Percentiles rank a stretch among this genome's conserved stretches.
Conservation (phyloP, 2,329 filamentous ascomycete genomes). For the Epichloe brachyelytri region DNA sequence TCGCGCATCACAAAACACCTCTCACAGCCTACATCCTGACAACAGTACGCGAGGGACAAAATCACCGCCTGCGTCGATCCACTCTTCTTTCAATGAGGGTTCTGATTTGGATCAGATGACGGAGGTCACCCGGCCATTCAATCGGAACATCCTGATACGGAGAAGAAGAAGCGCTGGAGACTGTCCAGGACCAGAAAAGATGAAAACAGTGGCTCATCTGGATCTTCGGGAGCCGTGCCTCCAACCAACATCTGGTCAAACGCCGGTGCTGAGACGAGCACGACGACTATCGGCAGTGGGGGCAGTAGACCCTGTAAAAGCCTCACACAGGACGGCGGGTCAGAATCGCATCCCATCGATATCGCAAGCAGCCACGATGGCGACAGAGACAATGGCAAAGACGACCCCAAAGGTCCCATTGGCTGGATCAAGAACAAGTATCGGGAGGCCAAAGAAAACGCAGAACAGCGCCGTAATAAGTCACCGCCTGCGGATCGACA, state of each 20-base stretch:
- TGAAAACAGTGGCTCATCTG: slow-evolving; percentile 33
- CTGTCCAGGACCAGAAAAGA: slow-evolving; percentile 52
- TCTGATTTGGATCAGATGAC: slow-evolving; percentile 61
- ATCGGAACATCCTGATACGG: slow-evolving; percentile 43
- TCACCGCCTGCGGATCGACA: slow-evolving; percentile 33
- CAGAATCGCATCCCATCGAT: slow-evolving; percentile 27
- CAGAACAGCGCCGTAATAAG: slow-evolving; percentile 41
- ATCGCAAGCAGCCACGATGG: slow-evolving; percentile 26
- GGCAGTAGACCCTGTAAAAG: slow-evolving; percentile 35
- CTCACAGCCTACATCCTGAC: slow-evolving; percentile 30
- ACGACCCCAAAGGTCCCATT: slow-evolving; percentile 38
- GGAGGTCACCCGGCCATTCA: slow-evolving; percentile 35
- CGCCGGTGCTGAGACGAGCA: slow-evolving; percentile 50
- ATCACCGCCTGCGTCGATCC: slow-evolving; percentile 65
- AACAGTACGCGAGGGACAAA: slow-evolving; percentile 48
- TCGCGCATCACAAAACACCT: slow-evolving; percentile 32
- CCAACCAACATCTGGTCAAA: slow-evolving; percentile 44
- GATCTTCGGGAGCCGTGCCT: slow-evolving; percentile 30
- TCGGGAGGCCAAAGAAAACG: slow-evolving; percentile 44
- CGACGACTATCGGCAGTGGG: slow-evolving; percentile 54
- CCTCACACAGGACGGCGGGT: slow-evolving; percentile 37
- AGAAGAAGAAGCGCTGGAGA: slow-evolving; percentile 61
- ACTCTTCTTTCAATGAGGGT: slow-evolving; percentile 66
- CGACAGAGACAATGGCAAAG: slow-evolving; percentile 26
- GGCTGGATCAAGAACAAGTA: slow-evolving; percentile 49